Evolutionary conservation across 257 asterid species (phyloP).

Genomic region (Agastache rugosa): DNA sequence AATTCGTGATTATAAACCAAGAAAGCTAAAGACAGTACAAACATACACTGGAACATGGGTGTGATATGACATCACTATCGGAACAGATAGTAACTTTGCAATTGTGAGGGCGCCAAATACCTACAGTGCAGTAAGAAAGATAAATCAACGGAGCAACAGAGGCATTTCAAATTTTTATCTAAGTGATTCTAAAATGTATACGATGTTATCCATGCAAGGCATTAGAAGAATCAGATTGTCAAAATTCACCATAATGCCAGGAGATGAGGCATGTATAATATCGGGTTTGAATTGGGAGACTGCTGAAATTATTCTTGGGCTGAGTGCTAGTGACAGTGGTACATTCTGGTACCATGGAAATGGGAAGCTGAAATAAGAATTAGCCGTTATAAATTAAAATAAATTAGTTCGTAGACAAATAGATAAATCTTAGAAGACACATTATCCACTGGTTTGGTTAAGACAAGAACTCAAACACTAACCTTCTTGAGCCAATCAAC

Average conservation of each 20-base stretch:
- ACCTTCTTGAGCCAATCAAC: slow-evolving; percentile 93
- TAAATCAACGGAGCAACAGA: slow-evolving; percentile 12
- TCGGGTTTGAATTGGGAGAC: slow-evolving; percentile 94
- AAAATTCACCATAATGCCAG: slow-evolving; percentile 86
- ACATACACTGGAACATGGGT: slow-evolving; percentile 97
- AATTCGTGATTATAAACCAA: neutral
- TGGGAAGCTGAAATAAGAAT: slow-evolving; percentile 75
- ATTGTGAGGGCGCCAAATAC: slow-evolving; percentile 93
- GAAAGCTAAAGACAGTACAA: slow-evolving; percentile 16
- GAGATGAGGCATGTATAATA: slow-evolving; percentile 97
- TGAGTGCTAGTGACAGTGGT: slow-evolving; percentile 94
- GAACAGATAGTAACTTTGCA: slow-evolving; percentile 82
- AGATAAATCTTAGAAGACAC: neutral
- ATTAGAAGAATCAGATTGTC: slow-evolving; percentile 20
- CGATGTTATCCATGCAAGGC: neutral
- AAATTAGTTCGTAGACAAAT: slow-evolving; percentile 13
- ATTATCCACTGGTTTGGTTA: slow-evolving; percentile 7
- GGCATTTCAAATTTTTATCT: neutral
- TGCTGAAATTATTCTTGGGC: slow-evolving; percentile 98
- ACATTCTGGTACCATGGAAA: slow-evolving; percentile 90
- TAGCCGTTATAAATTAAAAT: slow-evolving; percentile 20
- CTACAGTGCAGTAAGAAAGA: slow-evolving; percentile 40
- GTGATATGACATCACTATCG: slow-evolving; percentile 95
- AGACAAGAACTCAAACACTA: slow-evolving; percentile 28
- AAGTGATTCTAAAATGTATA: slow-evolving; percentile 14